phyloP scores from a whole-genome alignment of 1,284 basidiomycete species.

The Lentinula novae-zelandiae region DNA sequence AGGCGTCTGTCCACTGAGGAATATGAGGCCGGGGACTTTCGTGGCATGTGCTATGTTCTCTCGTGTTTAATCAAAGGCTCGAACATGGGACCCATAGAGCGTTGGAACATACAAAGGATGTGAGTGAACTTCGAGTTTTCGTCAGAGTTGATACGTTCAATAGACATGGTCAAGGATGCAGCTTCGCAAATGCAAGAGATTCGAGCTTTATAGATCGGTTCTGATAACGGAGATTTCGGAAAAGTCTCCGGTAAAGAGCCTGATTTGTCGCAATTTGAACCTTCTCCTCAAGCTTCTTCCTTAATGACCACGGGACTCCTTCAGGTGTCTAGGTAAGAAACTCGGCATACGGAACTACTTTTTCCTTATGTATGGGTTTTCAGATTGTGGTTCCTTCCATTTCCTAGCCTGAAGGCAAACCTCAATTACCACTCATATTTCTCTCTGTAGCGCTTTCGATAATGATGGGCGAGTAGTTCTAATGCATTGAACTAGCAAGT shows the following conservation, averaged over 20 bases:
- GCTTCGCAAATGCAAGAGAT: neutral
- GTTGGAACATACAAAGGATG: conserved; percentile 42
- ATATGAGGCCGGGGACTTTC: conserved; percentile 54
- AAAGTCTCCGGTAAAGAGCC: too few relatives aligned
- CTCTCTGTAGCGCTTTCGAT: neutral
- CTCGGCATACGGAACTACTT: neutral
- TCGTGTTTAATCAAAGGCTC: neutral
- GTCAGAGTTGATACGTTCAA: conserved; percentile 48
- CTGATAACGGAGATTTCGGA: too few relatives aligned
- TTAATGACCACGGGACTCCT: conserved; percentile 30
- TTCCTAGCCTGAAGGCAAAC: conserved; percentile 41
- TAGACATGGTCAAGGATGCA: conserved; percentile 28
- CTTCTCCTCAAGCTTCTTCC: too few relatives aligned
- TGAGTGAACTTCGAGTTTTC: conserved; percentile 39
- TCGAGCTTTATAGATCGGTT: neutral
- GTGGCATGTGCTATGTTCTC: conserved; percentile 44
- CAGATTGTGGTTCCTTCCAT: conserved; percentile 68
- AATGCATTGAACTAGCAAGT: conserved; percentile 13
- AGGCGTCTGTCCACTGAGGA: conserved; percentile 56
- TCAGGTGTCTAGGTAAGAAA: conserved; percentile 55
- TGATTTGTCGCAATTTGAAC: too few relatives aligned
- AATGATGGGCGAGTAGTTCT: neutral
- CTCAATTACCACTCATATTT: neutral
- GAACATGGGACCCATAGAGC: neutral
- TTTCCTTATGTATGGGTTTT: conserved; percentile 85